phyloP scores from a whole-genome alignment of 2,329 filamentous ascomycete genomes.

The Pseudohalonectria lignicola region DNA sequence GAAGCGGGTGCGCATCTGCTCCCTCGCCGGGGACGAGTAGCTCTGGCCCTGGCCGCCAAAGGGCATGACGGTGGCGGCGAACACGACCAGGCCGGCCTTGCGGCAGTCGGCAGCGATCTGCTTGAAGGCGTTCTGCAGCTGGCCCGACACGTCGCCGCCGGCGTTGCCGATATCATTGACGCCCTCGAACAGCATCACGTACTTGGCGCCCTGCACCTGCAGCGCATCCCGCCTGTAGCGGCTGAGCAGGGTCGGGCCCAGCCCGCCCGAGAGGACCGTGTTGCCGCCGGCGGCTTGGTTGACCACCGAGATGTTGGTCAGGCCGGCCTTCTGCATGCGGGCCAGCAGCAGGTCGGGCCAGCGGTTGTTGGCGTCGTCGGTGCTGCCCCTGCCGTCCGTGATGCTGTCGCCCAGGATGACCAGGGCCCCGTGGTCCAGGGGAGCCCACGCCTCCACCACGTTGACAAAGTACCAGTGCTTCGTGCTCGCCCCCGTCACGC shows the following conservation, averaged over 20 bases:
- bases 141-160: constrained; percentile 29
- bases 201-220: constrained; percentile 42
- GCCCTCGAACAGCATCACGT: constrained; percentile 56
- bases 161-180: constrained; percentile 57
- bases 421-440: constrained; percentile 28
- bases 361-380: constrained; percentile 42
- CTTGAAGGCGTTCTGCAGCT: constrained; percentile 39
- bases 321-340: constrained; percentile 32
- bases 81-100: constrained; percentile 40
- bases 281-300: constrained; percentile 65
- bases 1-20: constrained; percentile 43
- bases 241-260: constrained; percentile 49
- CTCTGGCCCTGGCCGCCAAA: constrained; percentile 40
- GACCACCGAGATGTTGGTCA: constrained; percentile 40
- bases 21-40: constrained; percentile 42
- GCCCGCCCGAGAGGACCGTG: constrained; percentile 46
- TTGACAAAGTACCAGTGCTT: constrained; percentile 50
- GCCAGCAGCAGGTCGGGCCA: constrained; percentile 27
- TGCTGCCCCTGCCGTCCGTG: constrained; percentile 51
- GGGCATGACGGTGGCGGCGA: constrained; percentile 56
- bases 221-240: constrained; percentile 56
- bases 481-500: constrained; percentile 27
- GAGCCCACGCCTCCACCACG: constrained; percentile 42
- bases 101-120: constrained; percentile 46
- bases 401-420: constrained; percentile 55